Evolutionary conservation across 768 basidiomycete species (phyloP).

Genomic region (Pholiota conissans): DNA sequence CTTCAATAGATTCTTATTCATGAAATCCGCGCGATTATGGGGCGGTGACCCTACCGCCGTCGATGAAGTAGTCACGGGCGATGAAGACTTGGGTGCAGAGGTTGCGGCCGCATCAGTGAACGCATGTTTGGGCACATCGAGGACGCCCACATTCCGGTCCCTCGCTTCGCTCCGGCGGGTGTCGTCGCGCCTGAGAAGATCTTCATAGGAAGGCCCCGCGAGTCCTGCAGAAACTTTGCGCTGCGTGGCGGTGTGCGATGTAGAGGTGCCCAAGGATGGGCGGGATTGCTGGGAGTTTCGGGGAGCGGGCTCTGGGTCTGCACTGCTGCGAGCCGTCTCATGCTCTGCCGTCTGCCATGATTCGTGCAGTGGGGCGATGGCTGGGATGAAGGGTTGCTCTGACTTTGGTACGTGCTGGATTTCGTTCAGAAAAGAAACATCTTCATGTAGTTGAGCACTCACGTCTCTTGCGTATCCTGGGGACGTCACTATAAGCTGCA

Average conservation of each 20-base stretch:
- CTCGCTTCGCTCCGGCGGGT: neutral
- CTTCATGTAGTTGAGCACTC: conserved; percentile 23
- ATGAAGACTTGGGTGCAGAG: neutral
- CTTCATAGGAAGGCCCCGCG: conserved; percentile 45
- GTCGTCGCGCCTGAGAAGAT: conserved; percentile 20
- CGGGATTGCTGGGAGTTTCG: conserved; percentile 12
- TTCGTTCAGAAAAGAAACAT: neutral
- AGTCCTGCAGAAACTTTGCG: conserved; percentile 27
- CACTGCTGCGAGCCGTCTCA: too few species aligned
- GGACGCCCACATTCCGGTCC: neutral
- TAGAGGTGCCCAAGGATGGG: conserved; percentile 6
- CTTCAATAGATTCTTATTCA: neutral
- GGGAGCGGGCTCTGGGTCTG: conserved; percentile 14
- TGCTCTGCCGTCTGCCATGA: conserved; percentile 20
- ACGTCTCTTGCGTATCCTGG: conserved; percentile 74
- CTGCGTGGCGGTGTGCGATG: conserved; percentile 7
- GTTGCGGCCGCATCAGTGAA: neutral
- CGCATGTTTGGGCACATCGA: neutral
- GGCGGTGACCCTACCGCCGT: neutral
- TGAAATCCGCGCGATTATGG: neutral
- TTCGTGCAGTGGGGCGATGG: conserved; percentile 8
- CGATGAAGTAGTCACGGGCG: neutral
- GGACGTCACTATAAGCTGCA: conserved; percentile 60
- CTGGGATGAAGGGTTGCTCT: conserved; percentile 20
- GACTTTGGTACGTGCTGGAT: conserved; percentile 16